Evolutionary conservation across 305 asterid species (phyloP).

Genomic region (Salvia sclarea): DNA sequence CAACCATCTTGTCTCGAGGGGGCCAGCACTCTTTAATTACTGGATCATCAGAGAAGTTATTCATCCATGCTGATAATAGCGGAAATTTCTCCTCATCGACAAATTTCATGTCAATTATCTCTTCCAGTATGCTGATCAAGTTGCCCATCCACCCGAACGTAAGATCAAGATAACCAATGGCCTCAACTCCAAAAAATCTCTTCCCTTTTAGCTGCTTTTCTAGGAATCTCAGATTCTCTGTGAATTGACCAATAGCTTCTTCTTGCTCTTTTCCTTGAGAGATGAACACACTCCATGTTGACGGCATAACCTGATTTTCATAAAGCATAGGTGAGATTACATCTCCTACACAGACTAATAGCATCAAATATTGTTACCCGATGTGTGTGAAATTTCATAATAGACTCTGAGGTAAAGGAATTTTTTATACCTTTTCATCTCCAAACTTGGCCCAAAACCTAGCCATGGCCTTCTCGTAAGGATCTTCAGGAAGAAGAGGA

Average conservation of each 20-base stretch:
- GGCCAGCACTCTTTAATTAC: slow-evolving; percentile 61
- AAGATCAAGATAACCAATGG: slow-evolving; percentile 64
- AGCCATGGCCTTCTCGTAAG: slow-evolving; percentile 59
- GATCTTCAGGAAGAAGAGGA: slow-evolving; percentile 71
- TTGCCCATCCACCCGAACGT: slow-evolving; percentile 61
- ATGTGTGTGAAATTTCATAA: neutral
- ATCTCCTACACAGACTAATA: neutral
- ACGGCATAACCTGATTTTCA: slow-evolving; percentile 48
- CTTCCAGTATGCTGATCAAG: slow-evolving; percentile 52
- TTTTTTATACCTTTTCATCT: slow-evolving; percentile 60
- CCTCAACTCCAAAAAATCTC: slow-evolving; percentile 65
- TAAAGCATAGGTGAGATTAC: neutral
- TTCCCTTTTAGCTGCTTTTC: slow-evolving; percentile 62
- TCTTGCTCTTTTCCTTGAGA: slow-evolving; percentile 51
- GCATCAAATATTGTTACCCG: neutral
- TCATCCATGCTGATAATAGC: slow-evolving; percentile 54
- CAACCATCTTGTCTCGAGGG: slow-evolving; percentile 58
- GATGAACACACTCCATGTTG: slow-evolving; percentile 41
- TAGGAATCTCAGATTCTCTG: slow-evolving; percentile 42
- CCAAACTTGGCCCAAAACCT: slow-evolving; percentile 76
- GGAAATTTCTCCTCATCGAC: slow-evolving; percentile 52
- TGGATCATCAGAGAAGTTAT: slow-evolving; percentile 50
- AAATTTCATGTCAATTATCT: slow-evolving; percentile 41
- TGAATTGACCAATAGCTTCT: slow-evolving; percentile 40
- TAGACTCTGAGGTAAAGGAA: neutral